Base-by-base conservation (phyloP, 495 filamentous ascomycete species). In the Penicillium riverlandense region DNA sequence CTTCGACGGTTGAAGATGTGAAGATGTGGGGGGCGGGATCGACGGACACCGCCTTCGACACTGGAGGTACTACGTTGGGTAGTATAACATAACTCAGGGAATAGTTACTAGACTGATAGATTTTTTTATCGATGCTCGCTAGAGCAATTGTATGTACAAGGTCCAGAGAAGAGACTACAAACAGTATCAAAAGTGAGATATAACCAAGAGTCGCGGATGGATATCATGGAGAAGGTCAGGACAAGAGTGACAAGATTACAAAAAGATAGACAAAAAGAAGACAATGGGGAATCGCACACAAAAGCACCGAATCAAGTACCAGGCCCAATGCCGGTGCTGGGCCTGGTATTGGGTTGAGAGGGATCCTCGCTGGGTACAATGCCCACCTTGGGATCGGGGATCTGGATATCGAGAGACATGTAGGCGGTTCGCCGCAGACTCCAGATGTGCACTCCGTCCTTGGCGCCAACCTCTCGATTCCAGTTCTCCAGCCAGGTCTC, bases 341-440 rank as follows among this genome's bases (percentile, higher is more conserved):
- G 69, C 37, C 67, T 55, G 30, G 66, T 73, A 27, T 63, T 63
- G 2, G 67, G 55, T 8, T 64, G 39, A 0, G 70, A 73, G 8
- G 54, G 46, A 7, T 53, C 61, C 32, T 71, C 67, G 22, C 63
- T 69, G 27, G 65, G 65, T 9, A 71, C 63, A 30, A 74, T 65
- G 36, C 75, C 77, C 36, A 88, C 70, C 55, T 88, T 80, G 1
- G 87, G 87, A 57, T 90, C 84, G 0, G 86, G 85, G 35, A 92
- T 88, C 65, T 90, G 86, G 36, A 92, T 85, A 59, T 92, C 87
- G 30, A 92, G 70, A 59, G 80, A 88, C 83, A 95, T 81, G 63
- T 95, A 96, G 11, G 86, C 90, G 30, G 90, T 90, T 54, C 84
- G 73, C 52, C 87, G 78, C 45, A 95, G 65, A 38, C 84, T 76